Base-by-base conservation (phyloP, 768 basidiomycete species). In the Leucocoprinus birnbaumii region DNA sequence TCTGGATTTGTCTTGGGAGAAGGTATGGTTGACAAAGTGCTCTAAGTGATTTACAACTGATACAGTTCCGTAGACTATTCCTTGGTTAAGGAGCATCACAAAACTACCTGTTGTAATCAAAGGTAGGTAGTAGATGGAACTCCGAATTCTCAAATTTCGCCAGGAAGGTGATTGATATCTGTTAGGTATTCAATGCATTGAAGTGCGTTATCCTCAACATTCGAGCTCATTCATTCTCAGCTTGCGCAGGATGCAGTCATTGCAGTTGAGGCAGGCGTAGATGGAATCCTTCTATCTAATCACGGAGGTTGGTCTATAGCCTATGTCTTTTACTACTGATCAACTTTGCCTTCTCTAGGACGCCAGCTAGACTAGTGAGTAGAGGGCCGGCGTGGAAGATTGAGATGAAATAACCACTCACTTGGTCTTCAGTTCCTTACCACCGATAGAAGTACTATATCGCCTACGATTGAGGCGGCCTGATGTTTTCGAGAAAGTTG, bases 241-340 rank as follows among this genome's bases (percentile, higher is more conserved):
- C 40, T 52, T 61, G 64, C 11, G 10, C 66, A 94, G 83, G 95
- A 97, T 71, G 93, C 90, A 2, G 82, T 91, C 40, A 80, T 93
- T 43, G 94, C 94, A 26, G 83, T 80, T 16, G 85, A 94, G 58
- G 80, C 87, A 24, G 91, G 93, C 10, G 86, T 91, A 14, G 86
- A 95, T 53, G 95, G 89, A 4, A 92, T 98, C 58, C 76, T 95
- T 53, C 71, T 98, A 8, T 91, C 89, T 0, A 98, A 98, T 61
- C 95, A 98, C 62, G 95, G 95, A 53, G 95, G 91, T 80, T 62
- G 60, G 73, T 71, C 34, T 16, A 22, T n/a, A 31, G 9, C 19
- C 0, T 31, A 38, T 13, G 43, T 24, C 52, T 31, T 34, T 48
- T 18, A 51, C 31, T 26, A 45, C 52, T 22, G 31, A 31, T 52